Conservation (phyloP, 768 basidiomycete genomes). For the Mycena vulgaris region DNA sequence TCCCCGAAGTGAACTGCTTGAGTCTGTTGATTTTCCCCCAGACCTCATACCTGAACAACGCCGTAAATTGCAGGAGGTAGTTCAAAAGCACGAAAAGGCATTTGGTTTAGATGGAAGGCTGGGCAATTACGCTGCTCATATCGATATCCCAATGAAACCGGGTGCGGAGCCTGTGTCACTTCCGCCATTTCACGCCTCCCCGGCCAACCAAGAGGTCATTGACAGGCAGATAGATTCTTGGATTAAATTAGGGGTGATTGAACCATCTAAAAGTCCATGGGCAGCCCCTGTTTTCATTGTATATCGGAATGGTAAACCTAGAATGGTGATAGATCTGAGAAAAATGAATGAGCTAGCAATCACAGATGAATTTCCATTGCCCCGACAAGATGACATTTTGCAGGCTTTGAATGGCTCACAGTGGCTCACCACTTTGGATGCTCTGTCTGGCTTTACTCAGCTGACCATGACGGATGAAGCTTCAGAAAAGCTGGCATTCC, state of each 20-base stretch:
- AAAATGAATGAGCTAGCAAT: conserved; percentile 38
- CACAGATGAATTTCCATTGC: conserved; percentile 43
- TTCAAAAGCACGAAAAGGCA: no score
- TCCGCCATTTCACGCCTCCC: no score
- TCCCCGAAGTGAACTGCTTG: no score
- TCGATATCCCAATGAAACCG: no score
- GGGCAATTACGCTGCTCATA: no score
- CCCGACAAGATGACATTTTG: conserved; percentile 42
- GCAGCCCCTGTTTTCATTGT: conserved; percentile 46
- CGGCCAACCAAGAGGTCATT: no score
- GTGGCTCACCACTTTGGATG: not conserved
- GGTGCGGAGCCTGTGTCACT: no score
- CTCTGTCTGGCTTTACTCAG: not conserved
- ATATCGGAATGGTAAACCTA: conserved; percentile 53
- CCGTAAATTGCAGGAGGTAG: no score
- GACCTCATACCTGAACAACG: not conserved
- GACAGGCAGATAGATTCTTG: not conserved
- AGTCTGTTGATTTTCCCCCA: no score
- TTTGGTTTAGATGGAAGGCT: no score
- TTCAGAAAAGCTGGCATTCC: conserved; percentile 50
- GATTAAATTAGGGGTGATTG: not conserved
- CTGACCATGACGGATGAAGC: not conserved
- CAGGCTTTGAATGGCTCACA: conserved; percentile 32
- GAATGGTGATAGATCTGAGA: conserved; percentile 52
- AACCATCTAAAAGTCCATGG: not conserved